A percentile compares a stretch with the other conserved stretches of the same genome.
Conservation (phyloP, 2,329 filamentous ascomycete genomes). For the Penicillium sp. region DNA sequence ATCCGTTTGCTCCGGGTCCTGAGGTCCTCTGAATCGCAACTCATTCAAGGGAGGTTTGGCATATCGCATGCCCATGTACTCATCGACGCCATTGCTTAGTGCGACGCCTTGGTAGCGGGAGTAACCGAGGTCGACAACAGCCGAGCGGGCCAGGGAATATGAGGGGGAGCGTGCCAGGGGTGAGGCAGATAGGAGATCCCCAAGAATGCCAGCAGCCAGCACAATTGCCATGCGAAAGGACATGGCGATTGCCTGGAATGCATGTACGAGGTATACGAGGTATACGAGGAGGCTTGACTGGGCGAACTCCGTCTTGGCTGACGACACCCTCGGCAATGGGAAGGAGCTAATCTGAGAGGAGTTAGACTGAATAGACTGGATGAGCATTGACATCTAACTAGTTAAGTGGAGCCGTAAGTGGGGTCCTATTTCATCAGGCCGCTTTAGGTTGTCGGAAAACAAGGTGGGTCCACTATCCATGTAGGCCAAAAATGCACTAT, state of each 20-base stretch:
- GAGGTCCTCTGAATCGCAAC: conserved; percentile 68
- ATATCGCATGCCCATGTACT: conserved; percentile 75
- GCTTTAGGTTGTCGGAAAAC: too few relatives aligned
- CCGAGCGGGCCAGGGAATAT: conserved; percentile 13
- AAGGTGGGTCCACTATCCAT: too few relatives aligned
- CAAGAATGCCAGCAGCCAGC: conserved; percentile 16
- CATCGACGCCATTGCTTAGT: conserved; percentile 62
- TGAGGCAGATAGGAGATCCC: conserved; percentile 16
- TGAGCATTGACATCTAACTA: too few relatives aligned
- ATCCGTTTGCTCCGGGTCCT: conserved; percentile 56
- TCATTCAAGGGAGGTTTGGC: conserved; percentile 68
- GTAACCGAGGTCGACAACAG: conserved; percentile 66
- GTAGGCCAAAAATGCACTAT: too few relatives aligned
- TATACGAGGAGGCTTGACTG: background rate
- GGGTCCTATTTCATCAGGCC: background rate
- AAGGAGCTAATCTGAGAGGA: background rate
- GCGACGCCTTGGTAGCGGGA: conserved; percentile 65
- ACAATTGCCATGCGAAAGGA: conserved; percentile 8
- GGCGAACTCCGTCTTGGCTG: background rate
- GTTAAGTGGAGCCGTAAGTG: background rate
- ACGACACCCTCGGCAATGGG: background rate
- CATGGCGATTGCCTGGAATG: conserved; percentile 1
- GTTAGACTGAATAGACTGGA: too few relatives aligned
- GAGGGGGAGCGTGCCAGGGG: background rate
- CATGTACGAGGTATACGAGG: background rate